These are phyloP conservation scores for Suillus americanus DNA, from an alignment of 768 basidiomycete species.

Conservation along the genomic window DNA sequence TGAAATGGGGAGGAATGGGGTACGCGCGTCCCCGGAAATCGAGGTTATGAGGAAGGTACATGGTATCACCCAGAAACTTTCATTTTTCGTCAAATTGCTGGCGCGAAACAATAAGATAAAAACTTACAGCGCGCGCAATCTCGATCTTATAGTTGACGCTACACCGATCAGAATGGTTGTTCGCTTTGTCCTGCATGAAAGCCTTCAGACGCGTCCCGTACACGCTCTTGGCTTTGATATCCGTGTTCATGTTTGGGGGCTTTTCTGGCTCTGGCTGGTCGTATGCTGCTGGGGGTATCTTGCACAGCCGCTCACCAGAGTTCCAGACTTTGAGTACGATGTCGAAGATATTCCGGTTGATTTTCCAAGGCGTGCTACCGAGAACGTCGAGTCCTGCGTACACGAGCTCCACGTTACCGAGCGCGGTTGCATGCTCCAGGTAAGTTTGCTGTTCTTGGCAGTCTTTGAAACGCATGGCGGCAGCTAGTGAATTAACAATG, in stretches of 20 bases:
- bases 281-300: conserved; percentile 75
- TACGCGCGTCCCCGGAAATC: conserved; percentile 98
- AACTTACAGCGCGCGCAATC: conserved; percentile 83
- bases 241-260: conserved; percentile 39
- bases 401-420: conserved; percentile 79
- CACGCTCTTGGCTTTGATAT: conserved; percentile 55
- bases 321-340: conserved; percentile 85
- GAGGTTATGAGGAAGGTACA: conserved; percentile 94
- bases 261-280: conserved; percentile 65
- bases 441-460: conserved; percentile 80
- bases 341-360: conserved; percentile 79
- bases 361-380: conserved; percentile 85
- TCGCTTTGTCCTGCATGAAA: conserved; percentile 61
- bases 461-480: conserved; percentile 92
- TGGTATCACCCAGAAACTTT: conserved; percentile 82
- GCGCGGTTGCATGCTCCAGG: conserved; percentile 68
- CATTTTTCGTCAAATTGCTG: conserved; percentile 2
- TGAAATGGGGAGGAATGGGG: conserved; percentile 93
- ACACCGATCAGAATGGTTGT: conserved; percentile 90
- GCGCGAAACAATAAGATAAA: background rate
- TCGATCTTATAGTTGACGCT: conserved; percentile 96
- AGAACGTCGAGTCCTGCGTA: conserved; percentile 90
- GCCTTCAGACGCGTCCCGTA: conserved; percentile 57
- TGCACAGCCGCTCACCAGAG: conserved; percentile 74
- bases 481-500: conserved; percentile 35